phyloP scores from a whole-genome alignment of 2,329 filamentous ascomycete species.

The Pestalotiopsis sp. region DNA sequence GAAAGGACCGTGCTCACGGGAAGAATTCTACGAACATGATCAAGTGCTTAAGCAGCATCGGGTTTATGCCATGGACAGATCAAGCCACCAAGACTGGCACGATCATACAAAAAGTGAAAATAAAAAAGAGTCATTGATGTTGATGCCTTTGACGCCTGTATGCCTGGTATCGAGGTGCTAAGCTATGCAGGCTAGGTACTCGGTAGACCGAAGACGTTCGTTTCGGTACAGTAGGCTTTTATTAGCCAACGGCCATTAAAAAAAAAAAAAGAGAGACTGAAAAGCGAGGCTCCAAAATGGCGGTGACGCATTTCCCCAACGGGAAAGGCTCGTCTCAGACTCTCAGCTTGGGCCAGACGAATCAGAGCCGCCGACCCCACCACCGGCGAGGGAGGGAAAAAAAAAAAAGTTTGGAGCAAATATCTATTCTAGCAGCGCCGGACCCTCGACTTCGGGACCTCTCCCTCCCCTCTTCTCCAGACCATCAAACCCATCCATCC shows the following conservation, averaged over 20 bases:
- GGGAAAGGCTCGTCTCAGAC: constrained; percentile 13
- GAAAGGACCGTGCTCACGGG: too few species aligned
- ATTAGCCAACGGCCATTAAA: background rate
- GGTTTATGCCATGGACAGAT: too few species aligned
- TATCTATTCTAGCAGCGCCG: constrained; percentile 25
- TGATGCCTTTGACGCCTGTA: too few species aligned
- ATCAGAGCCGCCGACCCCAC: constrained; percentile 28
- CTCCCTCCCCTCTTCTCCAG: constrained; percentile 34
- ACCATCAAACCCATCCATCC: constrained; percentile 35
- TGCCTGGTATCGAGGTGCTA: too few species aligned
- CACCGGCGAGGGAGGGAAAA: constrained; percentile 17
- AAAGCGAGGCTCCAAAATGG: constrained; percentile 13
- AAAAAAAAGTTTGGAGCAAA: constrained; percentile 28
- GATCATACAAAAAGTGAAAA: too few species aligned
- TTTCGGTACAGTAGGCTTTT: background rate
- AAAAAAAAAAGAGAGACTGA: background rate
- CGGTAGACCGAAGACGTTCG: background rate
- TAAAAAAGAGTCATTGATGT: too few species aligned
- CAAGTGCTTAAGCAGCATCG: too few species aligned
- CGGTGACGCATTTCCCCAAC: constrained; percentile 16
- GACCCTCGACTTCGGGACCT: constrained; percentile 26
- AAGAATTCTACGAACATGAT: too few species aligned
- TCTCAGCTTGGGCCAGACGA: constrained; percentile 19
- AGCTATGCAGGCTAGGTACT: background rate
- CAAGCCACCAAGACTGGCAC: too few species aligned